Percentiles rank a stretch among this genome's conserved stretches.
Evolutionary conservation across 352 stramenopile genomes (phyloP).

Genomic region (Globisporangium cylindrosporum): DNA sequence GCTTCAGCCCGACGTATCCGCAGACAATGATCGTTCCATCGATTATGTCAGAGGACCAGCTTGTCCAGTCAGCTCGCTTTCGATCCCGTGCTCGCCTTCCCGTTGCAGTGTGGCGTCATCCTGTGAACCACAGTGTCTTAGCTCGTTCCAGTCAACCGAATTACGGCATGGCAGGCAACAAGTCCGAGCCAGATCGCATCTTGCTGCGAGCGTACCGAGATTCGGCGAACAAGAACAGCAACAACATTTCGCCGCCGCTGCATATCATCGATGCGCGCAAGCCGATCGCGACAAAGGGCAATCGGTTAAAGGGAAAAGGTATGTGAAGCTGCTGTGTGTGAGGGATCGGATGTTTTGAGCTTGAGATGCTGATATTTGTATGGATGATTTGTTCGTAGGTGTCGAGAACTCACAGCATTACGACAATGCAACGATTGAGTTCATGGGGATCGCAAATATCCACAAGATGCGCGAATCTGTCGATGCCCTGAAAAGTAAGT

Average conservation of each 20-base stretch:
- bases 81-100: constrained; percentile 91
- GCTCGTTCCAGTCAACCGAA: constrained; percentile 94
- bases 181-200: constrained; percentile 90
- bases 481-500: constrained; percentile 75
- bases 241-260: constrained; percentile 59
- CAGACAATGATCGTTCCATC: constrained; percentile 93
- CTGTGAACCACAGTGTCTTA: constrained; percentile 91
- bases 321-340: constrained; percentile 1
- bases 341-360: background rate
- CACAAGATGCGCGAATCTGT: constrained; percentile 96
- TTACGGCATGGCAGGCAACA: constrained; percentile 95
- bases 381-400: constrained; percentile 35
- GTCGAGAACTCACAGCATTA: constrained; percentile 98
- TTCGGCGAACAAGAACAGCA: constrained; percentile 74
- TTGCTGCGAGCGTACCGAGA: constrained; percentile 86
- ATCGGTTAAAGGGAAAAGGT: constrained; percentile 83
- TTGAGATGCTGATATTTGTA: background rate
- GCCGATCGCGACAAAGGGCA: constrained; percentile 77
- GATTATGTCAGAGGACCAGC: constrained; percentile 91
- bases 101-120: constrained; percentile 91
- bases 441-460: constrained; percentile 99
- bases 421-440: constrained; percentile 93
- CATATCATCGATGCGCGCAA: constrained; percentile 87
- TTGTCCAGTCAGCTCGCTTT: constrained; percentile 89
- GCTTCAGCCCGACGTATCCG: constrained; percentile 94